A percentile compares a stretch with the other conserved stretches of the same genome.
Evolutionary conservation across 768 basidiomycete genomes (phyloP).

Genomic region (Tricholoma terreum): DNA sequence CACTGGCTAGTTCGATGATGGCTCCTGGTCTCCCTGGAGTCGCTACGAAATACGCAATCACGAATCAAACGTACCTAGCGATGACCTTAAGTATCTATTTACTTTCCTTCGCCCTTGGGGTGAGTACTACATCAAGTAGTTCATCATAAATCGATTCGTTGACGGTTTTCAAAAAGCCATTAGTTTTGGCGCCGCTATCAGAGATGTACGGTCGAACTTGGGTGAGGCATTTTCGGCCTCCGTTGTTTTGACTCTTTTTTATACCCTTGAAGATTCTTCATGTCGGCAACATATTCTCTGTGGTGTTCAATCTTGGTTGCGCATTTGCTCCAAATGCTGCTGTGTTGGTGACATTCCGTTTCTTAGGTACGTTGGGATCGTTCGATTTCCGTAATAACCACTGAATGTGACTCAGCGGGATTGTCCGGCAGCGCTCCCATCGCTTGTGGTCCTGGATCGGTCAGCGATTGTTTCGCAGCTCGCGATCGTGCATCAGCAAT

Average conservation of each 20-base stretch:
- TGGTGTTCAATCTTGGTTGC: no score
- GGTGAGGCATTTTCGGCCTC: constrained; percentile 40
- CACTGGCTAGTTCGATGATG: no score
- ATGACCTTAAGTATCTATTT: no score
- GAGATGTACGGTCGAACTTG: constrained; percentile 74
- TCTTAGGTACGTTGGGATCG: constrained; percentile 57
- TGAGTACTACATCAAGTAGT: constrained; percentile 20
- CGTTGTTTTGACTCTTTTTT: no score
- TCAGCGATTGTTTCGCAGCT: constrained; percentile 67
- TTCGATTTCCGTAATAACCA: not conserved
- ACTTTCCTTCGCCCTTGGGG: no score
- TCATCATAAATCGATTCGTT: not conserved
- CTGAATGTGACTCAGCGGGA: constrained; percentile 42
- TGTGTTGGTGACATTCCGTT: constrained; percentile 61
- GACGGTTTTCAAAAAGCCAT: constrained; percentile 37
- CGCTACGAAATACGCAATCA: no score
- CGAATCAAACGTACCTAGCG: no score
- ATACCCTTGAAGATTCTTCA: constrained; percentile 76
- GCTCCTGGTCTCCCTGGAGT: no score
- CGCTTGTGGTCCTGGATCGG: constrained; percentile 58
- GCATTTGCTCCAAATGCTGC: constrained; percentile 55
- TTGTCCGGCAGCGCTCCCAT: constrained; percentile 63
- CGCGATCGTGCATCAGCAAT: constrained; percentile 58
- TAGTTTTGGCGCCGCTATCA: constrained; percentile 65
- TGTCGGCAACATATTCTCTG: constrained; percentile 57